These are phyloP conservation scores for Ophiostoma novo-ulmi DNA, from an alignment of 2,329 filamentous ascomycete species.

Conservation along the genomic window DNA sequence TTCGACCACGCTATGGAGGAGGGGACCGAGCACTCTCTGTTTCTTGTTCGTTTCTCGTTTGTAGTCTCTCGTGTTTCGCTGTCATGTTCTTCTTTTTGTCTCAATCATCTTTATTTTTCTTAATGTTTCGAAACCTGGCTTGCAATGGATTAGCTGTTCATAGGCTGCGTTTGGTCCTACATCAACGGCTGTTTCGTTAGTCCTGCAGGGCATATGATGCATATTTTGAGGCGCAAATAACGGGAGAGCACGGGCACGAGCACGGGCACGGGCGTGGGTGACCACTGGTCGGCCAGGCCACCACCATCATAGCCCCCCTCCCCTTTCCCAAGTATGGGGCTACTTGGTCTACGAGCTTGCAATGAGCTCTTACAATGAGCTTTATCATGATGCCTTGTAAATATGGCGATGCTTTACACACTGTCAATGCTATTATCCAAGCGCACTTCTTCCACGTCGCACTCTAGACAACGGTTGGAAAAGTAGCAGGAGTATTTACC, in stretches of 20 bases:
- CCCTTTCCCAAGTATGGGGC: not conserved
- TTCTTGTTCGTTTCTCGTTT: conserved; percentile 6
- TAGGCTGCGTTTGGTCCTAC: not conserved
- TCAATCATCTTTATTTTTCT: not conserved
- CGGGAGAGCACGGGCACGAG: conserved; percentile 6
- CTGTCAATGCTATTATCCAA: not conserved
- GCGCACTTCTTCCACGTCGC: not conserved
- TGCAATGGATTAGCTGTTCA: not conserved
- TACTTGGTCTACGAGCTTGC: not conserved
- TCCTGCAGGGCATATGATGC: not conserved
- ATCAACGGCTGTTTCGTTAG: not conserved
- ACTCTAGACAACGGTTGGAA: not conserved
- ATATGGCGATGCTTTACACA: not conserved
- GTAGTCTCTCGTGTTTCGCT: not conserved
- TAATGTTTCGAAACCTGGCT: not conserved
- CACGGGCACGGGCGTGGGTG: not conserved
- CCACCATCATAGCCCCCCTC: not conserved
- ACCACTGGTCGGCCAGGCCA: not conserved
- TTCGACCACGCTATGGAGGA: not conserved
- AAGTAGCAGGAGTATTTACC: not conserved
- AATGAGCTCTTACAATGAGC: not conserved
- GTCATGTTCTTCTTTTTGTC: not conserved
- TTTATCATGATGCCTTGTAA: not conserved
- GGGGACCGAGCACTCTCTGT: conserved; percentile 1
- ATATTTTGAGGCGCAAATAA: not conserved